Evolutionary conservation across 164 flowering plant species (phyloP).

Genomic region (Macadamia integrifolia): DNA sequence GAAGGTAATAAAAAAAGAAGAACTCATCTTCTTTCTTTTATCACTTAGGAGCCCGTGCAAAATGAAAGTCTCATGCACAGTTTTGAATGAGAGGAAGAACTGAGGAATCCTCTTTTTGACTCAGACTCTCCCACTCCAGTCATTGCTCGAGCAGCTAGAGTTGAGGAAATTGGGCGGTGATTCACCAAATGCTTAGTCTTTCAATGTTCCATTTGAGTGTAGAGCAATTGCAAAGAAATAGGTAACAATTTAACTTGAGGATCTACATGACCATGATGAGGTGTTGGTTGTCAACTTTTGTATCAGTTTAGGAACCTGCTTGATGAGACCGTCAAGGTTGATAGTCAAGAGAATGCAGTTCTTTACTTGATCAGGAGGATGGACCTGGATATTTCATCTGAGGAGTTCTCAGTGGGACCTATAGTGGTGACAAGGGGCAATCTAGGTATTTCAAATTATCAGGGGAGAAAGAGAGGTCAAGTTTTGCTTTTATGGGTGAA

Average conservation of each 20-base stretch:
- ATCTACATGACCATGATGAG: conserved; percentile 63
- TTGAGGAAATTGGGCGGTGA: conserved; percentile 75
- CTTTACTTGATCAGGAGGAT: conserved; percentile 48
- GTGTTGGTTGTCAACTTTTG: conserved; percentile 52
- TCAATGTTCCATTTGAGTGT: conserved; percentile 71
- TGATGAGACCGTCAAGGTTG: conserved; percentile 63
- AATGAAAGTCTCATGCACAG: too few species aligned
- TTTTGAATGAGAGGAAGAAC: too few species aligned
- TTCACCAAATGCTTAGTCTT: conserved; percentile 53
- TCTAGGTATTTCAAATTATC: too few species aligned
- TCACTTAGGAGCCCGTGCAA: too few species aligned
- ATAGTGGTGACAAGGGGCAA: conserved; percentile 21
- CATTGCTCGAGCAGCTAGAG: conserved; percentile 49
- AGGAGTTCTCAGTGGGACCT: conserved; percentile 66
- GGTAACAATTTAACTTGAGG: conserved; percentile 64
- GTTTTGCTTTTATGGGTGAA: too few species aligned
- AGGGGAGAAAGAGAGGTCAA: too few species aligned
- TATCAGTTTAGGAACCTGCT: conserved; percentile 48
- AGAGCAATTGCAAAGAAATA: conserved; percentile 68
- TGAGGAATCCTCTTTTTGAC: too few species aligned
- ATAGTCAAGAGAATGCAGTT: conserved; percentile 50
- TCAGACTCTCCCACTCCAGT: too few species aligned
- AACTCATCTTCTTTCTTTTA: too few species aligned
- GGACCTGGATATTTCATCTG: conserved; percentile 56
- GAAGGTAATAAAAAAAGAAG: too few species aligned